Evolutionary conservation across 495 filamentous ascomycete species (phyloP).

Genomic region (Hyaloscypha variabilis): DNA sequence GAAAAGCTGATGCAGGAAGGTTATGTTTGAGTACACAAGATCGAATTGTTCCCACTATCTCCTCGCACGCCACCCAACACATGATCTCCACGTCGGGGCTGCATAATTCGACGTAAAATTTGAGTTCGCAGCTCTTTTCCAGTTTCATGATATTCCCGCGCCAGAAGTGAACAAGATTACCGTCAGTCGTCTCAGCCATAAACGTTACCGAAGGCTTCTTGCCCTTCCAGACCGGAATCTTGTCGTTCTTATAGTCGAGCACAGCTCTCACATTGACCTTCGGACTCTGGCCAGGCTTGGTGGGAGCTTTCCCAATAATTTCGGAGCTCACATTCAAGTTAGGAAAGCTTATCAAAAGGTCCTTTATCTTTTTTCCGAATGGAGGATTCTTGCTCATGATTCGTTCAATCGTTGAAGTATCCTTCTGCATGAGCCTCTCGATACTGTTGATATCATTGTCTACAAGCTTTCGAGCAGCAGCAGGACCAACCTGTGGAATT

Average conservation of each 20-base stretch:
- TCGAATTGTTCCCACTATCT: constrained; percentile 81
- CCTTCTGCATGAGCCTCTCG: constrained; percentile 66
- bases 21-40: constrained; percentile 62
- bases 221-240: constrained; percentile 61
- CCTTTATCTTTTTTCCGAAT: constrained; percentile 72
- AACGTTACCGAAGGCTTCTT: constrained; percentile 71
- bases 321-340: constrained; percentile 59
- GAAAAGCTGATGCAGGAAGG: constrained; percentile 60
- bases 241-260: constrained; percentile 74
- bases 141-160: constrained; percentile 72
- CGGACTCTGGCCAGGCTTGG: constrained; percentile 24
- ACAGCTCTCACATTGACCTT: constrained; percentile 62
- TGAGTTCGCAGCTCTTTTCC: constrained; percentile 60
- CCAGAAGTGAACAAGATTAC: constrained; percentile 74
- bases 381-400: constrained; percentile 80
- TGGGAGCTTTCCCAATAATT: constrained; percentile 38
- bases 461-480: constrained; percentile 75
- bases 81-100: constrained; percentile 58
- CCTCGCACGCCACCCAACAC: constrained; percentile 85
- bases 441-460: constrained; percentile 71
- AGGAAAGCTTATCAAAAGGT: constrained; percentile 71
- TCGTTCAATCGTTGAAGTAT: constrained; percentile 74
- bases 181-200: constrained; percentile 76
- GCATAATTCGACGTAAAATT: constrained; percentile 62
- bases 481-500: constrained; percentile 79